Conservation (phyloP, 257 asterid species). For the Oldenlandia corymbosa region DNA sequence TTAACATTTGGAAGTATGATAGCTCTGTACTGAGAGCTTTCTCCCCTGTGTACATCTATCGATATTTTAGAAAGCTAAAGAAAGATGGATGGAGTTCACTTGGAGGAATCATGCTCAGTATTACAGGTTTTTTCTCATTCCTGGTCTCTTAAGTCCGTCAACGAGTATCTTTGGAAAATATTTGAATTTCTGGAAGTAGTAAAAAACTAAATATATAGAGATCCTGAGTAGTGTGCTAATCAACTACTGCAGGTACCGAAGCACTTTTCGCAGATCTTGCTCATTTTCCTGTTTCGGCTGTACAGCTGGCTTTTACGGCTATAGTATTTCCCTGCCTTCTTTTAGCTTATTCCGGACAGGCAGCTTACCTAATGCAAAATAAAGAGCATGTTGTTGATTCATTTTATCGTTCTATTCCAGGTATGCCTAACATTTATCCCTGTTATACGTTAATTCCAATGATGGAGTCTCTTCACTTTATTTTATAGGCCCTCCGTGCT, state of each 20-base stretch:
- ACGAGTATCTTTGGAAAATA: neutral
- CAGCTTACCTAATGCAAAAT: conserved; percentile 83
- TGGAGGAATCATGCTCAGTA: conserved; percentile 96
- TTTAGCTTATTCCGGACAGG: conserved; percentile 92
- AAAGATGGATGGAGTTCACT: conserved; percentile 81
- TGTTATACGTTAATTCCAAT: neutral
- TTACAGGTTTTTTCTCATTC: conserved; percentile 58
- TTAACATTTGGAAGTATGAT: conserved; percentile 69
- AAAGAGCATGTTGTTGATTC: conserved; percentile 69
- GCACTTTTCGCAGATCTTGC: conserved; percentile 97
- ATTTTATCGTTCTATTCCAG: conserved; percentile 97
- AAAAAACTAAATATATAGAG: conserved; percentile 4
- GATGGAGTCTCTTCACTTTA: neutral
- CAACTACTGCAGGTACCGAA: conserved; percentile 72
- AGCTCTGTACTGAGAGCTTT: conserved; percentile 80
- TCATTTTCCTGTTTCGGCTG: conserved; percentile 84
- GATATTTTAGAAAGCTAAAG: conserved; percentile 55
- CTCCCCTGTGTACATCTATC: conserved; percentile 74
- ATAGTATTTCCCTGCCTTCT: conserved; percentile 96
- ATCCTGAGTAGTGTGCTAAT: conserved; percentile 13
- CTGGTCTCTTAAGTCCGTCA: no score
- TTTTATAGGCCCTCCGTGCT: neutral
- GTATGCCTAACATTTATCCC: conserved; percentile 29
- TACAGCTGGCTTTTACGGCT: conserved; percentile 89
- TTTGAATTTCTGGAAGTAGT: conserved; percentile 3